Conservation (phyloP, 208 protist species). For the Naegleria lovaniensis region DNA sequence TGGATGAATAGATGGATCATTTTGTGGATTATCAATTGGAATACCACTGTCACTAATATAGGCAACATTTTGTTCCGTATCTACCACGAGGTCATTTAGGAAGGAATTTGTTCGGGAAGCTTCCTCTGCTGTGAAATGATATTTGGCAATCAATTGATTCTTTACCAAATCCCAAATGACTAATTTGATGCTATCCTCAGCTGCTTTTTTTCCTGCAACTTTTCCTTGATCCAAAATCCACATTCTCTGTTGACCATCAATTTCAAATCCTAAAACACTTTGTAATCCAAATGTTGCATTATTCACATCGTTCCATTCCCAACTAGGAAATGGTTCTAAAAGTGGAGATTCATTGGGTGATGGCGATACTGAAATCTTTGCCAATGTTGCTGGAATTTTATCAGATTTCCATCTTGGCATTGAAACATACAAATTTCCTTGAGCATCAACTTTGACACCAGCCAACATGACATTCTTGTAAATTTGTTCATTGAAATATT, state of each 20-base stretch:
- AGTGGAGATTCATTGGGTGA: not conserved
- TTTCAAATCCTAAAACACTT: constrained; percentile 35
- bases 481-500: constrained; percentile 16
- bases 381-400: constrained; percentile 21
- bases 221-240: constrained; percentile 34
- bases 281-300: not conserved
- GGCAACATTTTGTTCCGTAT: constrained; percentile 7
- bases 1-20: not conserved
- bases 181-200: not conserved
- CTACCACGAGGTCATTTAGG: constrained; percentile 31
- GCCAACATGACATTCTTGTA: constrained; percentile 22
- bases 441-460: constrained; percentile 19
- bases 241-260: constrained; percentile 25
- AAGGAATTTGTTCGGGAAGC: not conserved
- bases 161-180: constrained; percentile 21
- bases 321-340: constrained; percentile 29
- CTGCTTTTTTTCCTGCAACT: not conserved
- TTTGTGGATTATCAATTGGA: not conserved
- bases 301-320: constrained; percentile 24
- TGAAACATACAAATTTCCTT: constrained; percentile 22
- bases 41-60: constrained; percentile 32
- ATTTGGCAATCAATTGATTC: not conserved
- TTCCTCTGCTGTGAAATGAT: constrained; percentile 3
- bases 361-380: not conserved
- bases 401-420: constrained; percentile 22